phyloP scores from a whole-genome alignment of 2,329 filamentous ascomycete genomes.

The Alternaria infectoria region DNA sequence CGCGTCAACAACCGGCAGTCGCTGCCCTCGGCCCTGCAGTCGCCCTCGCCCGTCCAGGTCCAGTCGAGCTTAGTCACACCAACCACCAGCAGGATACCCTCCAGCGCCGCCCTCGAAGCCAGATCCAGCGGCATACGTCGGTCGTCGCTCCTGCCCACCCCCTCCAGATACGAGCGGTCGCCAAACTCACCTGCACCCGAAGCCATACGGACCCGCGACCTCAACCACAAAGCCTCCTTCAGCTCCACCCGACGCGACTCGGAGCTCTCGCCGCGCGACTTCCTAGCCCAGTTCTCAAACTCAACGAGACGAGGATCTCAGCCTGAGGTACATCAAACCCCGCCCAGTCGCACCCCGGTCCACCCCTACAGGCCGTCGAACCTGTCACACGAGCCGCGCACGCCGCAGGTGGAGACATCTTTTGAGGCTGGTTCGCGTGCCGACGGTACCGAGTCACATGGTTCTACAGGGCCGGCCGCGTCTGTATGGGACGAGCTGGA shows the following conservation, averaged over 20 bases:
- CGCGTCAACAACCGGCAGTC: slow-evolving; percentile 45
- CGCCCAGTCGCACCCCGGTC: slow-evolving; percentile 37
- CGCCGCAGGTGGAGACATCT: slow-evolving; percentile 32
- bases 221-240: slow-evolving; percentile 41
- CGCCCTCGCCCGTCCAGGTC: slow-evolving; percentile 32
- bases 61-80: slow-evolving; percentile 32
- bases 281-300: slow-evolving; percentile 36
- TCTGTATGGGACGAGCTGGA: slow-evolving; percentile 98
- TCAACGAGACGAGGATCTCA: slow-evolving; percentile 40
- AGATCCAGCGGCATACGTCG: slow-evolving; percentile 35
- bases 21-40: slow-evolving; percentile 37
- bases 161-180: slow-evolving; percentile 35
- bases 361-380: slow-evolving; percentile 48
- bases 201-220: slow-evolving; percentile 35
- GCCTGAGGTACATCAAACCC: slow-evolving; percentile 40
- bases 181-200: slow-evolving; percentile 33
- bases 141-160: slow-evolving; percentile 40
- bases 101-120: slow-evolving; percentile 29
- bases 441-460: slow-evolving; percentile 75
- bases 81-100: slow-evolving; percentile 36
- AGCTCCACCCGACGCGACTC: slow-evolving; percentile 32
- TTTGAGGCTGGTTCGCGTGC: slow-evolving; percentile 39
- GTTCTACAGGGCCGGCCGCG: slow-evolving; percentile 86
- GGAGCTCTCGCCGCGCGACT: slow-evolving; percentile 43
- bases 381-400: slow-evolving; percentile 35